These are phyloP conservation scores for Heritiera littoralis DNA, from an alignment of 345 rosid genomes.

Conservation along the genomic window DNA sequence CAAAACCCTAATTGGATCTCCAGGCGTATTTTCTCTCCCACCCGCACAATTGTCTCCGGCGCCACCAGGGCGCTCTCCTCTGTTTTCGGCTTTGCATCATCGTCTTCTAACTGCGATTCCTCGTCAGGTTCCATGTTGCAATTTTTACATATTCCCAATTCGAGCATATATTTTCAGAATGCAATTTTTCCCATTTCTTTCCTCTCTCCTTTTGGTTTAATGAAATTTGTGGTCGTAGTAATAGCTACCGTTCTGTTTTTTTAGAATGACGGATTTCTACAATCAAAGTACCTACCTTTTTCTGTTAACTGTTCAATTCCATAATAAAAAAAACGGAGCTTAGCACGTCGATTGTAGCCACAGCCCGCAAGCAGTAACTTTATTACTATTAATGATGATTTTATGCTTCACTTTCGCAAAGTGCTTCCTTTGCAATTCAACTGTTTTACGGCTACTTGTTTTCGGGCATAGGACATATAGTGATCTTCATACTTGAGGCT, in stretches of 20 bases:
- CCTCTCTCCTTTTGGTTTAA: not conserved
- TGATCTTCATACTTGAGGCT: not conserved
- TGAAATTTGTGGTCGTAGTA: not conserved
- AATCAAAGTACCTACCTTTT: not conserved
- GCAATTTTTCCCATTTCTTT: not conserved
- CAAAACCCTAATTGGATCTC: constrained; percentile 91
- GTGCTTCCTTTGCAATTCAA: not conserved
- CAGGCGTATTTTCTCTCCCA: constrained; percentile 64
- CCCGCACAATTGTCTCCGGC: constrained; percentile 75
- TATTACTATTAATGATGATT: not conserved
- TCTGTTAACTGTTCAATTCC: not conserved
- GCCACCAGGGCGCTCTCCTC: constrained; percentile 74
- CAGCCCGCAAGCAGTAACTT: not conserved
- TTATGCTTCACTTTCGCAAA: not conserved
- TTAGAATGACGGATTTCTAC: not conserved
- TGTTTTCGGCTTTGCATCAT: constrained; percentile 62
- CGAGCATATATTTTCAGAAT: not conserved
- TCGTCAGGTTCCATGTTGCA: constrained; percentile 40
- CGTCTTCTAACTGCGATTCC: constrained; percentile 46
- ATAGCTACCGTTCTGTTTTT: not conserved
- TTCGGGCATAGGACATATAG: not conserved
- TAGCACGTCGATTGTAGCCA: not conserved
- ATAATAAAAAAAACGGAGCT: not conserved
- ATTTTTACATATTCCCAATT: not conserved
- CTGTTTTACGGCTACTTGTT: not conserved